A percentile compares a stretch with the other conserved stretches of the same genome.
These are phyloP conservation scores for Dactylellina drechsleri DNA, from an alignment of 2,329 filamentous ascomycete genomes.

Conservation along the genomic window DNA sequence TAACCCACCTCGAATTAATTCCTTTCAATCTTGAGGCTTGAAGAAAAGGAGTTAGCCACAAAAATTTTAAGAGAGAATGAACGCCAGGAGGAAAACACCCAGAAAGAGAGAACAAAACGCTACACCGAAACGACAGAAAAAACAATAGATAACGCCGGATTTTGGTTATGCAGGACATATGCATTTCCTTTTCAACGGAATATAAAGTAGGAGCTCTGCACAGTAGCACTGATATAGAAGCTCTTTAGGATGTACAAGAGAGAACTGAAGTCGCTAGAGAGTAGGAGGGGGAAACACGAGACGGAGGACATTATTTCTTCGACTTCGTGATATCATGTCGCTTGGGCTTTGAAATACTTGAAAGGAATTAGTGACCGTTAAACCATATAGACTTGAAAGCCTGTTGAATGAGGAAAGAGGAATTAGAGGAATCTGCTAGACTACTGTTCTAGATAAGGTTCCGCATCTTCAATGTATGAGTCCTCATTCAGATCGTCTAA, in stretches of 20 bases:
- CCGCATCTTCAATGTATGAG: constrained; percentile 52
- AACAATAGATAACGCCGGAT: constrained; percentile 39
- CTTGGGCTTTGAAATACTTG: background rate
- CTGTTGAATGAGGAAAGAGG: background rate
- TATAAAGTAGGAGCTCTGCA: background rate
- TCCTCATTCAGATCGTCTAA: constrained; percentile 82
- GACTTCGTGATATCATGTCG: constrained; percentile 9
- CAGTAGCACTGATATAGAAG: background rate
- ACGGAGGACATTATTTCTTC: constrained; percentile 23
- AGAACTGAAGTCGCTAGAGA: constrained; percentile 12
- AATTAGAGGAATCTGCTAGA: background rate
- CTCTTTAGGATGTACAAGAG: constrained; percentile 1
- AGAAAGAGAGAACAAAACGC: constrained; percentile 4
- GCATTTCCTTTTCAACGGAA: constrained; percentile 22
- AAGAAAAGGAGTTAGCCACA: background rate
- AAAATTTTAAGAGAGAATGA: background rate
- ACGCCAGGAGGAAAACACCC: background rate
- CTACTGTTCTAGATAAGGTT: constrained; percentile 51
- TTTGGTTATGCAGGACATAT: constrained; percentile 39
- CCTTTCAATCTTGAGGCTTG: background rate
- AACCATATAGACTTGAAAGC: background rate
- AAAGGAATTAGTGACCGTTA: background rate
- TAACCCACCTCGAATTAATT: too few species aligned
- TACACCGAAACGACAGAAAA: constrained; percentile 5
- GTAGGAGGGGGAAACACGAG: constrained; percentile 8